Base-by-base conservation (phyloP, 805 yeast genomes). In the Candida andamanensis region DNA sequence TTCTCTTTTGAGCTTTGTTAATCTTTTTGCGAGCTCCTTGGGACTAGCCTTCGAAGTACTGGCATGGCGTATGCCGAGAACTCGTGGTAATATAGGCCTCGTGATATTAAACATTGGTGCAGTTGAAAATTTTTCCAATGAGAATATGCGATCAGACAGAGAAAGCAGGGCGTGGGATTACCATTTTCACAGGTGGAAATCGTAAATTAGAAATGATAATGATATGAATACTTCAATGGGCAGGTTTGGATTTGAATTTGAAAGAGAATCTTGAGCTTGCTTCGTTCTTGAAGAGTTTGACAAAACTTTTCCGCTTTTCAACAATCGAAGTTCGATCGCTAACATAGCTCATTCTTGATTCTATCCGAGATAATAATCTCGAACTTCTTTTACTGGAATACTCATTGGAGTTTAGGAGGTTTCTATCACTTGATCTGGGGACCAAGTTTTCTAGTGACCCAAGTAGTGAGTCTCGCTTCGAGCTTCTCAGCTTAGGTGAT, bases 11-110 rank as follows among this genome's bases (percentile, higher is more conserved):
- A 46, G 39, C 14, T 41, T 34, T 31, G 50, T 58, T 23, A 50
- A 45, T 33, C 45, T 45, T 36, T 42, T 58, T 36, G 47, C 38
- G 36, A 45, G 47, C 35, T 29, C 50, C 54, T 32, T 46, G 22
- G 29, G 46, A 17, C 36, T 41, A 7, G 39, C 31, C 23, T 14
- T 33, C n/a, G n/a, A n/a, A n/a, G n/a, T n/a, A n/a, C n/a, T n/a
- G n/a, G n/a, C n/a, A n/a, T n/a, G n/a, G n/a, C n/a, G n/a, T n/a
- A n/a, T n/a, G 6, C 32, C 32, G 9, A 32, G 36, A 6, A 27
- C 36, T 17, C 23, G 20, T 9, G 22, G 13, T 15, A 27, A 18
- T n/a, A 16, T 15, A 12, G 32, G 12, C n/a, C n/a, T n/a, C n/a
- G n/a, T n/a, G n/a, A n/a, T 19, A 8, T 11, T 19, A 19, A 19